Evolutionary conservation across 805 yeast genomes (phyloP).

Genomic region (Suhomyces prunicola): DNA sequence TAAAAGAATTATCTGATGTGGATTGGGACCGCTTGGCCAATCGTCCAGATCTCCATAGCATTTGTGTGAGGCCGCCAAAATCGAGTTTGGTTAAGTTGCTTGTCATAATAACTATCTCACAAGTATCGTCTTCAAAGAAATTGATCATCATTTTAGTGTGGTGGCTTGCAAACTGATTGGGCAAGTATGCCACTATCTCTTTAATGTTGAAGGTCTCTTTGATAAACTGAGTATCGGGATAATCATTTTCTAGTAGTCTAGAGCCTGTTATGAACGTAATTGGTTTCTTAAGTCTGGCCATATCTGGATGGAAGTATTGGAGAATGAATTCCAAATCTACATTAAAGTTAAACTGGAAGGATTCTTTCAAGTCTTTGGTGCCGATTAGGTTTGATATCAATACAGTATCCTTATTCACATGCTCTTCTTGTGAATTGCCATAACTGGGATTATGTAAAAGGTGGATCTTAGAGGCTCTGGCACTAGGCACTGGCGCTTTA

Average conservation of each 20-base stretch:
- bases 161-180: conserved; percentile 44
- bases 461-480: conserved; percentile 17
- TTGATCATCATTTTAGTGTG: conserved; percentile 70
- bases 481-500: not conserved
- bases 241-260: conserved; percentile 10
- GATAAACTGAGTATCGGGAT: conserved; percentile 11
- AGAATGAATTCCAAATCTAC: conserved; percentile 42
- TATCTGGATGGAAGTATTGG: conserved; percentile 25
- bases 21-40: conserved; percentile 11
- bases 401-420: conserved; percentile 26
- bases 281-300: conserved; percentile 13
- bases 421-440: conserved; percentile 6
- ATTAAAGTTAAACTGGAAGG: conserved; percentile 49
- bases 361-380: conserved; percentile 27
- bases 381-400: conserved; percentile 28
- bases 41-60: conserved; percentile 61
- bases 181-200: conserved; percentile 32
- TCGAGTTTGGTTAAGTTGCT: conserved; percentile 57
- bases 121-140: conserved; percentile 41
- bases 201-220: conserved; percentile 19
- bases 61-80: conserved; percentile 57
- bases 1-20: not conserved
- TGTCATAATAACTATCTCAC: conserved; percentile 56
- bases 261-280: conserved; percentile 33
- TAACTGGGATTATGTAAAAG: conserved; percentile 28